A percentile compares a stretch with the other conserved stretches of the same genome.
Evolutionary conservation across 192 early-diverging fungal genomes (phyloP).

Genomic region (Gryganskiella cystojenkinii): DNA sequence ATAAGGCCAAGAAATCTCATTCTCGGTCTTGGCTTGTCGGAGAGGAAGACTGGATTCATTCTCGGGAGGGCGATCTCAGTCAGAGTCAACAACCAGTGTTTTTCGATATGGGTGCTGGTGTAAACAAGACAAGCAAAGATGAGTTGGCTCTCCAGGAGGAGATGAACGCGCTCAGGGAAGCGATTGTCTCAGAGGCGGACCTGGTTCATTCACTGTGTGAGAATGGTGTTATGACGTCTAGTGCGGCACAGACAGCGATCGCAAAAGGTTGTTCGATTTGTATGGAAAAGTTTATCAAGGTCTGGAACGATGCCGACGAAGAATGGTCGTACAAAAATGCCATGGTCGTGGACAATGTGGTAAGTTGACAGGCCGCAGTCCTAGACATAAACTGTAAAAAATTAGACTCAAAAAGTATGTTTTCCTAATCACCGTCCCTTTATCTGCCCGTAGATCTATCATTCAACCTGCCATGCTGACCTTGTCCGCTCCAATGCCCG

Average conservation of each 20-base stretch:
- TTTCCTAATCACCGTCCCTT: neutral
- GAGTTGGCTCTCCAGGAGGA: conserved; percentile 40
- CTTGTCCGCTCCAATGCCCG: conserved; percentile 45
- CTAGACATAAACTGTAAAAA: neutral
- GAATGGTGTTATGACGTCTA: conserved; percentile 54
- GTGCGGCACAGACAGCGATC: conserved; percentile 55
- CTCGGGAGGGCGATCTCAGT: conserved; percentile 48
- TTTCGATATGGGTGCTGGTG: conserved; percentile 39
- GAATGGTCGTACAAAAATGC: conserved; percentile 82
- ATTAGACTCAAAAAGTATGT: conserved; percentile 28
- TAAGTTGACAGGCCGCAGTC: conserved; percentile 26
- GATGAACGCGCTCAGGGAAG: conserved; percentile 36
- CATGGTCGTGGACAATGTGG: conserved; percentile 65
- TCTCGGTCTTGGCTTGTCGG: conserved; percentile 90
- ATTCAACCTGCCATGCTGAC: conserved; percentile 70
- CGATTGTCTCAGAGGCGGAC: conserved; percentile 30
- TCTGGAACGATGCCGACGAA: conserved; percentile 83
- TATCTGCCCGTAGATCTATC: conserved; percentile 58
- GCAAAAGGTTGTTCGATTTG: conserved; percentile 78
- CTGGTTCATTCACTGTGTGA: conserved; percentile 33
- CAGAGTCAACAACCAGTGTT: conserved; percentile 49
- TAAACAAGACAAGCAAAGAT: conserved; percentile 37
- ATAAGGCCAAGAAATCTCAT: conserved; percentile 83
- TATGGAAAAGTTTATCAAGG: conserved; percentile 76
- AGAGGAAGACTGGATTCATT: conserved; percentile 65